phyloP scores from a whole-genome alignment of 2,329 filamentous ascomycete species.

The Daldinia sp. region DNA sequence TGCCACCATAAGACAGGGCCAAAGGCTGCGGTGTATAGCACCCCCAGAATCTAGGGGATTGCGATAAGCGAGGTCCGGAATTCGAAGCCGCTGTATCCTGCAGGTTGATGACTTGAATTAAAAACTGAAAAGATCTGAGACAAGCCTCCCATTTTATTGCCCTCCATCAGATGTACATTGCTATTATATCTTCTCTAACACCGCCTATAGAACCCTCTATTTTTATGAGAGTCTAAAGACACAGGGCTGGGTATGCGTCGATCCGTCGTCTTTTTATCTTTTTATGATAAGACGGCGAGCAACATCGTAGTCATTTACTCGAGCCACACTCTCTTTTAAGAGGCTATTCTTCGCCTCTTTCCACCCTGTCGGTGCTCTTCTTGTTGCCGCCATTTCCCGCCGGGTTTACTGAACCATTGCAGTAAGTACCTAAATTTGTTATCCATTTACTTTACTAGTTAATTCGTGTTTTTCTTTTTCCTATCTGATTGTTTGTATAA shows the following conservation, averaged over 20 bases:
- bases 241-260: conserved; percentile 21
- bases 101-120: conserved; percentile 63
- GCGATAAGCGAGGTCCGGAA: conserved; percentile 45
- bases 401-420: conserved; percentile 11
- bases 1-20: conserved; percentile 62
- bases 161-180: not conserved
- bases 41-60: conserved; percentile 13
- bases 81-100: conserved; percentile 64
- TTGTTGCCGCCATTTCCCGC: conserved; percentile 5
- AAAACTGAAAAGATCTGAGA: conserved; percentile 84
- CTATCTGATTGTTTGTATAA: not conserved
- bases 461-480: conserved; percentile 8
- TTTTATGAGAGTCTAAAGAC: conserved; percentile 4
- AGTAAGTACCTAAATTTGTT: conserved; percentile 17
- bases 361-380: not conserved
- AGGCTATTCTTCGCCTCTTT: not conserved
- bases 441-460: conserved; percentile 1
- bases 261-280: not conserved
- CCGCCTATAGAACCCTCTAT: conserved; percentile 31
- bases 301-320: not conserved
- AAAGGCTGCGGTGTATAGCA: conserved; percentile 71
- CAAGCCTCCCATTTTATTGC: conserved; percentile 46
- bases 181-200: conserved; percentile 31
- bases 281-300: conserved; percentile 7
- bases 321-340: not conserved